Conservation (phyloP, 345 rosid species). For the Luvunga scandens region DNA sequence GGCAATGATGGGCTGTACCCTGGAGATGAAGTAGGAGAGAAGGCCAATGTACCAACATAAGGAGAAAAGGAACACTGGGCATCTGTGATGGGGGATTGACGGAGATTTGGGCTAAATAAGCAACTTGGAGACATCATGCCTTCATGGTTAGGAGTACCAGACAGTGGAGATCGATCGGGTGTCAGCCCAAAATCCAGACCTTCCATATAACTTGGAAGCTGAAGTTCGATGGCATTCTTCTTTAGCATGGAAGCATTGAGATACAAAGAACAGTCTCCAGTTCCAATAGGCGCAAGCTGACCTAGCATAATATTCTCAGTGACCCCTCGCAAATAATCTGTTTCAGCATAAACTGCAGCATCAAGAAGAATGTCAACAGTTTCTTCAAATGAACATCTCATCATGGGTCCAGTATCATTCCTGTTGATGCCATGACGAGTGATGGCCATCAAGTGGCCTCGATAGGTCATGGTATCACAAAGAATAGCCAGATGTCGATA, state of each 20-base stretch:
- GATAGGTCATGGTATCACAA: constrained; percentile 98
- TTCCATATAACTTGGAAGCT: constrained; percentile 96
- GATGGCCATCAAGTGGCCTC: constrained; percentile 97
- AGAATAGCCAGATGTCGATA: constrained; percentile 93
- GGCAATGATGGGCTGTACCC: constrained; percentile 81
- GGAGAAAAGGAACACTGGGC: constrained; percentile 78
- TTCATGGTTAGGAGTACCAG: constrained; percentile 91
- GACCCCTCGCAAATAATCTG: constrained; percentile 79
- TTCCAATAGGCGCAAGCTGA: constrained; percentile 95
- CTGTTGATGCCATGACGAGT: constrained; percentile 97
- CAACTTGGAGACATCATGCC: constrained; percentile 95
- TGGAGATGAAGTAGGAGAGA: constrained; percentile 80
- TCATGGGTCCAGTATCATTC: constrained; percentile 96
- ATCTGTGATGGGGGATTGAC: constrained; percentile 75
- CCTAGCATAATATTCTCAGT: constrained; percentile 97
- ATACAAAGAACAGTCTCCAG: constrained; percentile 83
- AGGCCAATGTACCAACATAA: constrained; percentile 80
- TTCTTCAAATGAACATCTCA: constrained; percentile 99
- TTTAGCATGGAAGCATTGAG: constrained; percentile 82
- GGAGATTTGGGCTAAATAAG: constrained; percentile 72
- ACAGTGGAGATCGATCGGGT: constrained; percentile 76
- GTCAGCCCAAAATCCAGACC: constrained; percentile 86
- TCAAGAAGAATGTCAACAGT: constrained; percentile 95
- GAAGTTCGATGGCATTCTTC: constrained; percentile 96
- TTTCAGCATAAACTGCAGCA: constrained; percentile 94